A percentile compares a stretch with the other conserved stretches of the same genome.
These are phyloP conservation scores for Monosporascus sp. DNA, from an alignment of 2,329 filamentous ascomycete species.

Conservation along the genomic window DNA sequence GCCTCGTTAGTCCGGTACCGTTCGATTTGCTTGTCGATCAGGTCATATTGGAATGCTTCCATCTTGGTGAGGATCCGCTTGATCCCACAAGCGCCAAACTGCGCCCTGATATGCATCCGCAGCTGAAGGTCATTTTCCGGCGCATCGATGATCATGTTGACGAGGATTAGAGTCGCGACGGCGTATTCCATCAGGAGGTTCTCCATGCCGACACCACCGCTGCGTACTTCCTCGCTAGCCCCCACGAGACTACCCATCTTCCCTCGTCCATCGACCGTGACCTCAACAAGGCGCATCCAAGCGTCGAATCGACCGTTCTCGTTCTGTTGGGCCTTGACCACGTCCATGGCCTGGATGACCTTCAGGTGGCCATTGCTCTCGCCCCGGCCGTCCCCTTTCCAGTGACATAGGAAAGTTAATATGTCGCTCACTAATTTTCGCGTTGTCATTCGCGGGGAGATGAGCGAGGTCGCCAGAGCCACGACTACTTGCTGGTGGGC, in stretches of 20 bases:
- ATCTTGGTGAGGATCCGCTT: constrained; percentile 93
- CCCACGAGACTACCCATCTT: constrained; percentile 99
- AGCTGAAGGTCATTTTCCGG: constrained; percentile 84
- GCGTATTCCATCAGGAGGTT: constrained; percentile 99
- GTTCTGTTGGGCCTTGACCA: constrained; percentile 78
- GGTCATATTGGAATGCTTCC: constrained; percentile 96
- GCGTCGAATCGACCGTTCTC: constrained; percentile 96
- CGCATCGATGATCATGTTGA: constrained; percentile 95
- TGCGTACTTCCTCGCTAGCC: constrained; percentile 91
- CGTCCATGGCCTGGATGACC: constrained; percentile 88
- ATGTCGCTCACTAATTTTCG: constrained; percentile 95
- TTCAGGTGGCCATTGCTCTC: constrained; percentile 81
- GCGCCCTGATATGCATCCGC: constrained; percentile 88
- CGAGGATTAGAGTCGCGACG: constrained; percentile 85
- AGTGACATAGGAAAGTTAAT: constrained; percentile 91
- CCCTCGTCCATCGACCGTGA: constrained; percentile 91
- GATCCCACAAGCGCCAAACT: constrained; percentile 93
- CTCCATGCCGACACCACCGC: constrained; percentile 96
- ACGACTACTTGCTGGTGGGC: constrained; percentile 85
- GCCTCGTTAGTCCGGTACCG: constrained; percentile 89
- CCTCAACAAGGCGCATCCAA: constrained; percentile 98
- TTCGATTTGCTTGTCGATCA: constrained; percentile 97
- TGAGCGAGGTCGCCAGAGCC: constrained; percentile 78
- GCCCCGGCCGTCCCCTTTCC: constrained; percentile 49
- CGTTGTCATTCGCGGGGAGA: constrained; percentile 84